Evolutionary conservation across 2,329 filamentous ascomycete genomes (phyloP).

Genomic region (Ophiostoma triangulosporum): DNA sequence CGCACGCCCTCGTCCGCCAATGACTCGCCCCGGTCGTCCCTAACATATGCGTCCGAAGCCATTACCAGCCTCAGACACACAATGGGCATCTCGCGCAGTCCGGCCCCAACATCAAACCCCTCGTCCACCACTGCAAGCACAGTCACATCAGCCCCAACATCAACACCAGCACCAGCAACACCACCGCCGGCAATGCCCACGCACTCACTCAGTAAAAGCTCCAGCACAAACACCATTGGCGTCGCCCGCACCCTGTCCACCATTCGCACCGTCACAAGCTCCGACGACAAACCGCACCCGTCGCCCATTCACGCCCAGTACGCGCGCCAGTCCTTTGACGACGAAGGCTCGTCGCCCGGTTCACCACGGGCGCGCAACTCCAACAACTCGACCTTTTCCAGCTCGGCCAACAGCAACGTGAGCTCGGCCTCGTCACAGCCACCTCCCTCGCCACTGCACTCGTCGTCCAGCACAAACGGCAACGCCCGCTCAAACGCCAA

Average conservation of each 20-base stretch:
- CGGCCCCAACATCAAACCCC: neutral
- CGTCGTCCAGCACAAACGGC: conserved; percentile 15
- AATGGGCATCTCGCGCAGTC: conserved; percentile 20
- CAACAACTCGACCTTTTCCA: conserved; percentile 40
- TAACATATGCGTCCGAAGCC: conserved; percentile 27
- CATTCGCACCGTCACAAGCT: conserved; percentile 44
- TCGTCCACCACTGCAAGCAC: neutral
- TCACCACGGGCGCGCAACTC: conserved; percentile 22
- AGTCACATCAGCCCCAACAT: neutral
- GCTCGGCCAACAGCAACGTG: conserved; percentile 40
- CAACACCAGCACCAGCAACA: neutral
- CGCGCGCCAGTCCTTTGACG: conserved; percentile 26
- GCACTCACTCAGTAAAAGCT: neutral
- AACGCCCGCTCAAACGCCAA: neutral
- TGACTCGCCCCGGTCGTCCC: conserved; percentile 18
- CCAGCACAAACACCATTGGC: conserved; percentile 11
- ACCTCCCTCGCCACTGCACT: conserved; percentile 11
- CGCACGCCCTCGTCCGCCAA: conserved; percentile 13
- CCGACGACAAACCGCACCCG: conserved; percentile 28
- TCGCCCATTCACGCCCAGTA: conserved; percentile 21
- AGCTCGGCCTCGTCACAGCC: conserved; percentile 31
- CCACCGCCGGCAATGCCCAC: neutral
- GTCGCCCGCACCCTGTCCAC: conserved; percentile 29
- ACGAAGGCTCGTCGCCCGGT: conserved; percentile 26
- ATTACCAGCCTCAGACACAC: conserved; percentile 23